These are phyloP conservation scores for Triticum aestivum DNA, from an alignment of 176 grass and related monocot genomes.

Conservation along the genomic window DNA sequence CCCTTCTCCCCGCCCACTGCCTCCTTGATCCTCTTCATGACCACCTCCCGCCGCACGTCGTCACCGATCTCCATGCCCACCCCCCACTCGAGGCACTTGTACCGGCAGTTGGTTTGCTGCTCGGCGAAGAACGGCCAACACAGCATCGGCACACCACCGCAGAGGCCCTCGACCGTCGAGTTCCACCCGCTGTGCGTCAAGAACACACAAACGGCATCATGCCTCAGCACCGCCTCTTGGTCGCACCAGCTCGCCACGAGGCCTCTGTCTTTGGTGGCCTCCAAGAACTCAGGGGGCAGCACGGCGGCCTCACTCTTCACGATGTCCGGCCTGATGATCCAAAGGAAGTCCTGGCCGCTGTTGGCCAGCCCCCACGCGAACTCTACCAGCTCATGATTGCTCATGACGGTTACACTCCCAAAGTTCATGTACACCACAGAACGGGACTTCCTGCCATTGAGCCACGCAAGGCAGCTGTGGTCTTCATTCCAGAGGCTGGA, in stretches of 20 bases:
- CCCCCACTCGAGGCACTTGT: conserved; percentile 8
- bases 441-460: not conserved
- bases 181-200: conserved; percentile 71
- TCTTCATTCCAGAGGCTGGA: not conserved
- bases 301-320: too few relatives aligned
- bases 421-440: conserved; percentile 3
- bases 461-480: not conserved
- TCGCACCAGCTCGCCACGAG: too few relatives aligned
- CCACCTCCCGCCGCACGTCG: too few relatives aligned
- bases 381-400: conserved; percentile 20
- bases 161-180: conserved; percentile 35
- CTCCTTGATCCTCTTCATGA: too few relatives aligned
- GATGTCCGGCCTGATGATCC: not conserved
- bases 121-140: conserved; percentile 76
- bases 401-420: conserved; percentile 1
- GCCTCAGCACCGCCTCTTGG: too few relatives aligned
- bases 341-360: conserved; percentile 20
- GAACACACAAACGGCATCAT: too few relatives aligned
- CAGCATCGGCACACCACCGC: conserved; percentile 55
- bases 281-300: too few relatives aligned
- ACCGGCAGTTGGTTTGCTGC: conserved; percentile 62
- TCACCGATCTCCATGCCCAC: too few relatives aligned
- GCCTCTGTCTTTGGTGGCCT: too few relatives aligned
- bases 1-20: too few relatives aligned
- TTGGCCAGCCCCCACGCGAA: conserved; percentile 82